A percentile compares a stretch with the other conserved stretches of the same genome.
Evolutionary conservation across 73 alveolate genomes (phyloP).

Genomic region (Paramecium biaurelia): DNA sequence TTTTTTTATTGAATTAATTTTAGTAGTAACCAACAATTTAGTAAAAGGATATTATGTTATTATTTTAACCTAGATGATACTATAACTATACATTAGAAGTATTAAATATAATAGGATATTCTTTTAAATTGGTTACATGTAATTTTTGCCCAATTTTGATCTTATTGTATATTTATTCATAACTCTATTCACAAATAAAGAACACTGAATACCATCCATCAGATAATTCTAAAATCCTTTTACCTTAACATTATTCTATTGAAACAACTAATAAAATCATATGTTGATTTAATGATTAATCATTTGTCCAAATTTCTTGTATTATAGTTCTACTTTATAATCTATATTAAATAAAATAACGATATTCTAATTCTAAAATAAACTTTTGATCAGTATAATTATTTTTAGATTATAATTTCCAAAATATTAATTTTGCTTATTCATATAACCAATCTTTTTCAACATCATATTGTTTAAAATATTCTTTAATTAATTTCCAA

Average conservation of each 20-base stretch:
- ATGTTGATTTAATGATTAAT: background rate
- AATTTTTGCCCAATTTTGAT: constrained; percentile 1
- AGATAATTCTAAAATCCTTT: background rate
- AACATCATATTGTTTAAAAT: background rate
- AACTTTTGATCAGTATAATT: background rate
- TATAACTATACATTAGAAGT: background rate
- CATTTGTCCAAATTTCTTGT: background rate
- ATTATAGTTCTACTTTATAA: background rate
- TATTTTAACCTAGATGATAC: background rate
- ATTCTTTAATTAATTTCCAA: background rate
- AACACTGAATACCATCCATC: constrained; percentile 43
- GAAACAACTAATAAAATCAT: background rate
- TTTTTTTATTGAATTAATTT: constrained; percentile 21
- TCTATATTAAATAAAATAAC: background rate
- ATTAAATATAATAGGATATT: background rate
- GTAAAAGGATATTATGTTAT: background rate
- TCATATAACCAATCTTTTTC: background rate
- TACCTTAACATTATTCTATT: background rate
- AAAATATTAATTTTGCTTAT: background rate
- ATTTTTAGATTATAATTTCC: background rate
- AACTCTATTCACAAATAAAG: background rate
- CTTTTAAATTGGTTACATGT: background rate
- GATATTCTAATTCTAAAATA: constrained; percentile 13
- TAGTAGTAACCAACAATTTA: background rate
- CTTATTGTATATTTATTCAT: background rate